phyloP scores from a whole-genome alignment of 306 rosid species.

The Dryas octopetala region DNA sequence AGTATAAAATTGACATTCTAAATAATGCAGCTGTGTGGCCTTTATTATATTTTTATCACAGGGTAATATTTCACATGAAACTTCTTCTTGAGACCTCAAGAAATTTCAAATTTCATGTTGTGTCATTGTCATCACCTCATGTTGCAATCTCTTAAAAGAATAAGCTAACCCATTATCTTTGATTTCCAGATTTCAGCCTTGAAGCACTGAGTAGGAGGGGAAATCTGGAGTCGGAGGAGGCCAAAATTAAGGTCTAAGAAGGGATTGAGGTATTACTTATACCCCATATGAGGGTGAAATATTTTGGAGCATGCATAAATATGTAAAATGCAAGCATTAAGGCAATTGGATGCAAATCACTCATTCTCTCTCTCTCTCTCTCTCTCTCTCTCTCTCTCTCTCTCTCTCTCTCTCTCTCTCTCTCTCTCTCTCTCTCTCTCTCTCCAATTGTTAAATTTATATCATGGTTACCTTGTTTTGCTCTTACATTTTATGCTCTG shows the following conservation, averaged over 20 bases:
- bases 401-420: too few species aligned
- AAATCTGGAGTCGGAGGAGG: constrained; percentile 32
- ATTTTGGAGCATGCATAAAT: background rate
- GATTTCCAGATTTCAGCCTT: constrained; percentile 36
- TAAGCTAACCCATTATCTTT: constrained; percentile 15
- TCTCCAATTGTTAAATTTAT: background rate
- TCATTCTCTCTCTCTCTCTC: background rate
- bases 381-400: background rate
- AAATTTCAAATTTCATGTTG: background rate
- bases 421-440: background rate
- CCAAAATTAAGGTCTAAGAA: constrained; percentile 6
- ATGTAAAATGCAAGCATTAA: background rate
- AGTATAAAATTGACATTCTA: background rate
- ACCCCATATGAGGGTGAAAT: background rate
- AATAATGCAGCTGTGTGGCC: constrained; percentile 1
- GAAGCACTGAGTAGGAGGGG: constrained; percentile 39
- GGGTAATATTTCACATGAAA: background rate
- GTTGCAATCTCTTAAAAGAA: constrained; percentile 1
- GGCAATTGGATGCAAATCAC: background rate
- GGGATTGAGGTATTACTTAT: constrained; percentile 18
- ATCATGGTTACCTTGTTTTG: background rate
- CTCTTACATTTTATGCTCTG: background rate
- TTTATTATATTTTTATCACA: background rate
- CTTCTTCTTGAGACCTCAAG: background rate
- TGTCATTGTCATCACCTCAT: constrained; percentile 5